Evolutionary conservation across 73 alveolate genomes (phyloP), one percentile per base, ranked within the genome.

Genomic region (Effrenium voratum): DNA sequence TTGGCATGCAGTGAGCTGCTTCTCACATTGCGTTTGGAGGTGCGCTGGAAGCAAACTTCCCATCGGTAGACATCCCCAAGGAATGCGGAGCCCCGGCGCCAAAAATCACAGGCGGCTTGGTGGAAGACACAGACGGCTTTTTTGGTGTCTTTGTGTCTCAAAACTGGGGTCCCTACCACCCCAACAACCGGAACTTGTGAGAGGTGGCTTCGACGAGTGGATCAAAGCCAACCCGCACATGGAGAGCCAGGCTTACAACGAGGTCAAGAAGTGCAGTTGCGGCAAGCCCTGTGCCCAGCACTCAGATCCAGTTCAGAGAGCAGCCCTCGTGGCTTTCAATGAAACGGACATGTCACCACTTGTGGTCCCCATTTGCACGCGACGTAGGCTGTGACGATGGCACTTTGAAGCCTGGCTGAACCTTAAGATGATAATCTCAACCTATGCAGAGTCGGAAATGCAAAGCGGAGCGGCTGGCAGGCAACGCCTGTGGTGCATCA

Each of bases 401-500:
- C 36, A 16, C 79, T 87, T 45, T 87, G 95, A 79, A 30, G 44
- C 90, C 46, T 45, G 90, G 68, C 57, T 28, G 86, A 10, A 34
- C 13, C 43, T 43, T 55, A 55, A 22, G 68, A 22, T 15, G 68
- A 15, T 22, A 55, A 22, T 15, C 22, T 55, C 68, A 55, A 15
- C 68, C 22, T 55, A 55, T 15, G 68, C 30, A 55, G 8, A 52
- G 63, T 52, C 63, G 19, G 26, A 52, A 52, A 52, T 52, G 26
- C 63, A 19, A 26, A 30, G 3, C 50, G 36, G 6, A 6, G 13
- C 8, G 32, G 49, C 32, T 5, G 70, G 32, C 16, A 79, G 90
- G 90, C 85, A 87, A 87, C 36, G 83, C 85, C 19, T 87, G 95
- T 41, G 95, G 95, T 19, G 79, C 95, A 41, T 87, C 95, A 41